Evolutionary conservation across 192 early-diverging fungal genomes (phyloP).

Genomic region (Umbelopsis isabellina): DNA sequence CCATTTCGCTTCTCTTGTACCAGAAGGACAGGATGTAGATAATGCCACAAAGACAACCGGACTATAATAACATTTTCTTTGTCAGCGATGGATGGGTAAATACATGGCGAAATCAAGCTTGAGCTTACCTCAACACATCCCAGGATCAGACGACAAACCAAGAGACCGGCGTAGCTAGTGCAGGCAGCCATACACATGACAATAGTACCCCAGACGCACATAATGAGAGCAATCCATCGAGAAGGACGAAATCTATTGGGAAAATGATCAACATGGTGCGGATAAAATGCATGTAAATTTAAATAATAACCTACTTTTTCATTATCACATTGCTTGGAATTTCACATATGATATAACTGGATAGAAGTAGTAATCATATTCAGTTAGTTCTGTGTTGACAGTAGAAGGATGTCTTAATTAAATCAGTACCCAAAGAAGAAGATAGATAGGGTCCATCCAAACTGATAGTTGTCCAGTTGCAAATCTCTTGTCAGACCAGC

Average conservation of each 20-base stretch:
- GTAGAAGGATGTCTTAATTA: background rate
- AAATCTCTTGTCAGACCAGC: constrained; percentile 48
- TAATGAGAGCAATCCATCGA: constrained; percentile 22
- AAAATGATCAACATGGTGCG: background rate
- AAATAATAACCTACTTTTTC: constrained; percentile 31
- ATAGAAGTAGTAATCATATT: background rate
- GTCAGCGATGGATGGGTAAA: background rate
- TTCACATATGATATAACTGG: constrained; percentile 64
- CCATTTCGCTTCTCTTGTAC: constrained; percentile 60
- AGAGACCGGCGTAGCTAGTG: constrained; percentile 40
- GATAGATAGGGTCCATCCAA: constrained; percentile 64
- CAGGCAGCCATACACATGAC: constrained; percentile 54
- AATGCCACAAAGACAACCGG: constrained; percentile 47
- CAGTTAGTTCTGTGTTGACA: background rate
- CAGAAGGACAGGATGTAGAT: constrained; percentile 59
- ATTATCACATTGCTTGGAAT: constrained; percentile 70
- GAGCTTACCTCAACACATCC: constrained; percentile 49
- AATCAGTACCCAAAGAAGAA: constrained; percentile 62
- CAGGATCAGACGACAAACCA: constrained; percentile 55
- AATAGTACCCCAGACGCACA: constrained; percentile 47
- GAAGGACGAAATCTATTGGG: constrained; percentile 12
- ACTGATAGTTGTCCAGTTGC: constrained; percentile 42
- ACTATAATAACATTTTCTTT: background rate
- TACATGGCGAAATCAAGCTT: background rate
- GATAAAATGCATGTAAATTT: background rate